These are phyloP conservation scores for Hypocreales sp. DNA, from an alignment of 2,329 filamentous ascomycete species.

Conservation along the genomic window DNA sequence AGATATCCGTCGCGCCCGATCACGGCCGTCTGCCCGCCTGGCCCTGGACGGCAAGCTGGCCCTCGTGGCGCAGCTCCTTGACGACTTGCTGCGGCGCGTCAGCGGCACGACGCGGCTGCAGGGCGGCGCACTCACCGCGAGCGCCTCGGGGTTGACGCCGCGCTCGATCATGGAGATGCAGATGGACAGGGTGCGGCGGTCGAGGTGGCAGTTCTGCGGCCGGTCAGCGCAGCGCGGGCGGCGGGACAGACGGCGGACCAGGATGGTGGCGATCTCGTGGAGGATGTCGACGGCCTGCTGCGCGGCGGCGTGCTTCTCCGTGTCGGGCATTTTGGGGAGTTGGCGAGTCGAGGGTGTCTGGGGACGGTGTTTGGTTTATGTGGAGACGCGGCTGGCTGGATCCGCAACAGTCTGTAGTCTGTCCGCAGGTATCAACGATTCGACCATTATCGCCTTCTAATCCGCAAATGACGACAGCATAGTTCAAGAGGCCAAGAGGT, in stretches of 20 bases:
- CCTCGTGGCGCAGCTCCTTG: conserved; percentile 42
- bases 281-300: conserved; percentile 73
- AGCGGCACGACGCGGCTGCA: neutral
- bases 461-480: too few relatives aligned
- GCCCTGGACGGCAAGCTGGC: conserved; percentile 23
- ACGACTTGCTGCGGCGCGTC: conserved; percentile 32
- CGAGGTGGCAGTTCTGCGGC: conserved; percentile 75
- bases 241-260: conserved; percentile 35
- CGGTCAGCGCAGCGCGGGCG: neutral
- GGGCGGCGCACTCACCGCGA: conserved; percentile 51
- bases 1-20: neutral
- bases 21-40: conserved; percentile 15
- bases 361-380: neutral
- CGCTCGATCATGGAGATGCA: conserved; percentile 97
- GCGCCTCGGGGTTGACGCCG: conserved; percentile 86
- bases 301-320: conserved; percentile 57
- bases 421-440: too few relatives aligned
- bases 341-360: conserved; percentile 2
- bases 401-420: too few relatives aligned
- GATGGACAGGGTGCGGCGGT: conserved; percentile 78
- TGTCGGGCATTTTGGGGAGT: conserved; percentile 19
- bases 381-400: conserved; percentile 1
- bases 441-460: too few relatives aligned
- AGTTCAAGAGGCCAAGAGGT: neutral
- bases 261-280: conserved; percentile 73